Conservation (phyloP, 2,329 filamentous ascomycete genomes). For the Biscogniauxia mediterranea region DNA sequence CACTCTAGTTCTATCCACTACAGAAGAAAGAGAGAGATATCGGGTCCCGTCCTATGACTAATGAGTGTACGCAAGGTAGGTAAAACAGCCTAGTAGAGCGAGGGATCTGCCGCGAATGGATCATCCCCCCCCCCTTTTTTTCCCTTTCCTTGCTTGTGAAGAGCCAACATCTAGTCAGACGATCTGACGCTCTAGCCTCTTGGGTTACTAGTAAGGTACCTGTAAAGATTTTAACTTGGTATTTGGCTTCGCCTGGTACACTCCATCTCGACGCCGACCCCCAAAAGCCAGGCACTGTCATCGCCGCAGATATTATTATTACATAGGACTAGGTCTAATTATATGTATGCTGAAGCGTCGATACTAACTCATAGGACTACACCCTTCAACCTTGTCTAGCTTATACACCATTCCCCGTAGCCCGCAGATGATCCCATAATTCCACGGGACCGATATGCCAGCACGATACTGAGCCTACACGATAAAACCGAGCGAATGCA, state of each 20-base stretch:
- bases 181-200: not conserved
- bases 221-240: not conserved
- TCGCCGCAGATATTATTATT: conserved; percentile 16
- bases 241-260: not conserved
- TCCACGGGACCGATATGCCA: conserved; percentile 12
- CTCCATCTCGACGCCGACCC: conserved; percentile 19
- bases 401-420: conserved; percentile 17
- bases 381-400: conserved; percentile 25
- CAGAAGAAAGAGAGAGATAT: not conserved
- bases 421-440: conserved; percentile 17
- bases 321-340: conserved; percentile 9
- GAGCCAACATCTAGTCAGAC: not conserved
- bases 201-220: not conserved
- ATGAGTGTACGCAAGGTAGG: not conserved
- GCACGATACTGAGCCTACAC: conserved; percentile 13
- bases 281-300: conserved; percentile 19
- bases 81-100: not conserved
- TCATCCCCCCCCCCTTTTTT: not conserved
- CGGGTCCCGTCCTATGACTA: not conserved
- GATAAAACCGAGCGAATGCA: conserved; percentile 28
- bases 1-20: not conserved
- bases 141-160: conserved; percentile 1
- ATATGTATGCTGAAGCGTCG: conserved; percentile 11
- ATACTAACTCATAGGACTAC: conserved; percentile 24
- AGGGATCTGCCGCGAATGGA: not conserved